Evolutionary conservation across 2,329 filamentous ascomycete genomes (phyloP).

Genomic region (Microthyrium microscopicum): DNA sequence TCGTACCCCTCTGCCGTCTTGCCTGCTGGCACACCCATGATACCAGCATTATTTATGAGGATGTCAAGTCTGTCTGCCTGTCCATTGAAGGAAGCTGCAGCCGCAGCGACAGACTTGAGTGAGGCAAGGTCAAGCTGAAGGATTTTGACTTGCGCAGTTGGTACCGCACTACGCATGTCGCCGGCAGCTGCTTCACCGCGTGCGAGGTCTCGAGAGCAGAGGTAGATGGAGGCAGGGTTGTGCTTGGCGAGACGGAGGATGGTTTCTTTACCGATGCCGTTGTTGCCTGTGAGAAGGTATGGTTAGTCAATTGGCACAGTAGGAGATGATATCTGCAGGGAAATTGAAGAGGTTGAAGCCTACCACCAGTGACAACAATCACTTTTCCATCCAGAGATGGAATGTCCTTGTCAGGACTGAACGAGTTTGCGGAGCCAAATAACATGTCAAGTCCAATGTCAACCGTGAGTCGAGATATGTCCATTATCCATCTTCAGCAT

Average conservation of each 20-base stretch:
- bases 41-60: conserved; percentile 9
- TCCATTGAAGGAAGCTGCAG: conserved; percentile 1
- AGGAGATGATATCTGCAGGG: no score
- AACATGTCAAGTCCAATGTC: no score
- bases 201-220: conserved; percentile 27
- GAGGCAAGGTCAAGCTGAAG: conserved; percentile 7
- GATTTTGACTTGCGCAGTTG: not conserved
- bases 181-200: conserved; percentile 22
- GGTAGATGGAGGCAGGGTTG: conserved; percentile 28
- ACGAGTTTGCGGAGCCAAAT: no score
- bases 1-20: conserved; percentile 8
- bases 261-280: conserved; percentile 30
- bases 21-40: conserved; percentile 7
- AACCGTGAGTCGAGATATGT: no score
- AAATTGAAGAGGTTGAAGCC: no score
- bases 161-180: conserved; percentile 4
- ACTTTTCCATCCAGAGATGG: conserved; percentile 24
- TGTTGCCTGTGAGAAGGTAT: no score
- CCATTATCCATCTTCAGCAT: no score
- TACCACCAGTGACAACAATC: conserved; percentile 27
- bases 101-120: conserved; percentile 7
- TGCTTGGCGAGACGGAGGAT: conserved; percentile 27
- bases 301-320: no score
- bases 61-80: conserved; percentile 5
- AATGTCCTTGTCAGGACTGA: conserved; percentile 22